Evolutionary conservation across 2,329 filamentous ascomycete species (phyloP).

Genomic region (Tolypocladium ophioglossoides): DNA sequence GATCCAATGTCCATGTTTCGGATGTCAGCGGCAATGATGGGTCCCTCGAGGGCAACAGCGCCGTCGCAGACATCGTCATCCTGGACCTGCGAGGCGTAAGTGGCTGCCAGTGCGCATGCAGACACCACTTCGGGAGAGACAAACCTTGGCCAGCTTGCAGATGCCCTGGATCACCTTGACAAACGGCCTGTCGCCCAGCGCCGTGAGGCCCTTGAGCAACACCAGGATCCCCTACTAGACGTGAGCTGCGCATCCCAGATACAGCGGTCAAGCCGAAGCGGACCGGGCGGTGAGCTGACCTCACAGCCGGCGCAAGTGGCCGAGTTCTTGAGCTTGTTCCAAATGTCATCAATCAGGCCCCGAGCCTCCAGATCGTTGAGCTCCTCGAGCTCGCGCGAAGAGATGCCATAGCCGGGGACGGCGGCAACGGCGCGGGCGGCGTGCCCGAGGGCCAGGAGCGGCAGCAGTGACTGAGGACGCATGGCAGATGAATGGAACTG

Average conservation of each 20-base stretch:
- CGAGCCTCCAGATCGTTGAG: constrained; percentile 5
- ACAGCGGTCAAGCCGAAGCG: neutral
- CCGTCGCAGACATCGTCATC: constrained; percentile 47
- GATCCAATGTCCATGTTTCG: constrained; percentile 36
- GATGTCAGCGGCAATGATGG: constrained; percentile 39
- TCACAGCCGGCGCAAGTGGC: constrained; percentile 14
- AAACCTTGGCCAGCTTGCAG: constrained; percentile 22
- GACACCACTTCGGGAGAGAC: neutral
- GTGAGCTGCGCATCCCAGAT: neutral
- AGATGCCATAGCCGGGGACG: neutral
- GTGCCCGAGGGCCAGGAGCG: constrained; percentile 8
- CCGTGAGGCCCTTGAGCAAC: constrained; percentile 31
- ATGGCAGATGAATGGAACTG: constrained; percentile 1
- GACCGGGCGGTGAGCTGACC: constrained; percentile 6
- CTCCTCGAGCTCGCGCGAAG: neutral
- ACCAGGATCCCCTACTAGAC: constrained; percentile 11
- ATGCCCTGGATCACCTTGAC: constrained; percentile 18
- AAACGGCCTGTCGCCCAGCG: constrained; percentile 30
- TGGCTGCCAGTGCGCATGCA: neutral
- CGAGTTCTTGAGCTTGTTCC: constrained; percentile 13
- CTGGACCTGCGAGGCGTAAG: constrained; percentile 25
- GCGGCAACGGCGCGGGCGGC: constrained; percentile 1
- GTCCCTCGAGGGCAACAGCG: constrained; percentile 38
- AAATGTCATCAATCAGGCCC: constrained; percentile 10
- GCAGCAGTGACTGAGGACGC: constrained; percentile 6